phyloP scores from a whole-genome alignment of 1,284 basidiomycete species.

The Fomitopsis pinicola region DNA sequence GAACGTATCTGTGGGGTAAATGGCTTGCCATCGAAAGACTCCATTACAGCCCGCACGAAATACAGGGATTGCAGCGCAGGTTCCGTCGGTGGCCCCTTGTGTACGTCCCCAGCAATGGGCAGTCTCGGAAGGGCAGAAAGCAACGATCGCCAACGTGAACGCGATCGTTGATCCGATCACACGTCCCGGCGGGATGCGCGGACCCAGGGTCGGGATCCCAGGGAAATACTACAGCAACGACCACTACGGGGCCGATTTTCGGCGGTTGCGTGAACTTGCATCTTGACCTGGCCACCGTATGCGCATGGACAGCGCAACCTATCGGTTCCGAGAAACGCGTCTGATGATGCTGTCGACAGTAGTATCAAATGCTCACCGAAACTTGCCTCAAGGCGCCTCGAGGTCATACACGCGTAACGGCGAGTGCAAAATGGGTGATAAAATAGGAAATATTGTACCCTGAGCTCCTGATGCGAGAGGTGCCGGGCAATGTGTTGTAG shows the following conservation, averaged over 20 bases:
- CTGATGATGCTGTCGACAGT: not conserved
- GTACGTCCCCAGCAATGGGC: not conserved
- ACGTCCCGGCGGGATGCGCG: not conserved
- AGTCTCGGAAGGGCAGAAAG: not conserved
- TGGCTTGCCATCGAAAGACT: not conserved
- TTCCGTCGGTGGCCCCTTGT: no score
- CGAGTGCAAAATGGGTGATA: not conserved
- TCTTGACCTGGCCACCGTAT: not conserved
- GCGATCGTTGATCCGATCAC: slow-evolving; percentile 1
- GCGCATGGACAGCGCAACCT: no score
- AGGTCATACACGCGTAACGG: not conserved
- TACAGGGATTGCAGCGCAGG: not conserved
- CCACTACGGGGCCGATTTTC: not conserved
- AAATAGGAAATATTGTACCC: not conserved
- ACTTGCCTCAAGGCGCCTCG: not conserved
- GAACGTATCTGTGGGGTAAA: not conserved
- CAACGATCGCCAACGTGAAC: not conserved
- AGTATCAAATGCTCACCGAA: not conserved
- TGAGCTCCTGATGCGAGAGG: not conserved
- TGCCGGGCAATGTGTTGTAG: not conserved
- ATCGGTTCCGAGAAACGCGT: not conserved
- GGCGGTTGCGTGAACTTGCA: not conserved
- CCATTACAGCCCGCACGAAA: not conserved
- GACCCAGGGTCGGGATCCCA: not conserved
- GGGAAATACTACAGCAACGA: not conserved